Percentiles rank a stretch among this genome's conserved stretches.
These are phyloP conservation scores for Yarrowia bubula DNA, from an alignment of 805 yeast genomes.

Conservation along the genomic window DNA sequence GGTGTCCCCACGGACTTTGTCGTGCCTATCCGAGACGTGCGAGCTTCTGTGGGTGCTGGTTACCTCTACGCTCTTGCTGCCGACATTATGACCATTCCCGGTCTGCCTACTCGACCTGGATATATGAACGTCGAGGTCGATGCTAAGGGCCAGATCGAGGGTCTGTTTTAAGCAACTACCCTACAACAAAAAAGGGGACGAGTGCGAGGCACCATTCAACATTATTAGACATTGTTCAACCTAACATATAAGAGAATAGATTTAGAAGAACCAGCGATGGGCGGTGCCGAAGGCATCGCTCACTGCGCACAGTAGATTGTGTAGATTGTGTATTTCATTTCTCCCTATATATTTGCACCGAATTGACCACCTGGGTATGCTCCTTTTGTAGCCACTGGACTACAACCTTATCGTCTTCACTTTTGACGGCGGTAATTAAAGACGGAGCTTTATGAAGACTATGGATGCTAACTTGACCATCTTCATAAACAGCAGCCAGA, in stretches of 20 bases:
- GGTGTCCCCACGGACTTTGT: constrained; percentile 91
- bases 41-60: constrained; percentile 95
- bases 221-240: constrained; percentile 23
- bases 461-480: neutral
- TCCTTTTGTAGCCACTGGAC: constrained; percentile 8
- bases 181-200: neutral
- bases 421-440: neutral
- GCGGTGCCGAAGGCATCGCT: too few relatives aligned
- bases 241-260: constrained; percentile 20
- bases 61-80: constrained; percentile 95
- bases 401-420: neutral
- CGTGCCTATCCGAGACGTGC: constrained; percentile 90
- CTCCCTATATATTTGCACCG: neutral
- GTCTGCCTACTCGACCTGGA: constrained; percentile 93
- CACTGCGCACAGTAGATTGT: too few relatives aligned
- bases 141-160: constrained; percentile 87
- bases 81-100: constrained; percentile 96
- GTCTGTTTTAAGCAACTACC: constrained; percentile 58
- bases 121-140: constrained; percentile 95
- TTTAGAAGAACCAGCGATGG: too few relatives aligned
- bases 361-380: neutral
- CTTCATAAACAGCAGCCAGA: constrained; percentile 3
- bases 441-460: constrained; percentile 9
- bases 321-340: neutral
- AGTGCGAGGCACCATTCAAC: neutral